Evolutionary conservation across 1,284 basidiomycete species (phyloP).

Genomic region (Puccinia coronata): DNA sequence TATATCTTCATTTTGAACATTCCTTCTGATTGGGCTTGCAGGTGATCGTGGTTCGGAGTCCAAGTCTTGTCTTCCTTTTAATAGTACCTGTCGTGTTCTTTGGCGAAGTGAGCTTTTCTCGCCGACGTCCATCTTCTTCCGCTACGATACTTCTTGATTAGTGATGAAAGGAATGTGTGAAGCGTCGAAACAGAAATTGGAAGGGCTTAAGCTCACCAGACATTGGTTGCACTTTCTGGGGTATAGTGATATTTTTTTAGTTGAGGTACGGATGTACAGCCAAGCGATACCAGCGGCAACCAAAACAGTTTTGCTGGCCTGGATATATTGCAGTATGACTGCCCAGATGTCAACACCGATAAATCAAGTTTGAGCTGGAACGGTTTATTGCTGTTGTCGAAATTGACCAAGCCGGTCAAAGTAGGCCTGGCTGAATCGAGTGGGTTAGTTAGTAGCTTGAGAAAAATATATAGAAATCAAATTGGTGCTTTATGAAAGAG

Average conservation of each 20-base stretch:
- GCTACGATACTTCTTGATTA: not conserved
- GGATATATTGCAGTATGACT: not conserved
- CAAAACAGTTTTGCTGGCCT: not conserved
- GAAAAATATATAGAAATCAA: too few relatives aligned
- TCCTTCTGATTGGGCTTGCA: not conserved
- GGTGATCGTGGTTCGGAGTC: not conserved
- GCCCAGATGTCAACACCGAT: not conserved
- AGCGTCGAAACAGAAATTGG: not conserved
- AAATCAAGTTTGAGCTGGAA: not conserved
- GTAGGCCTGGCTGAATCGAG: too few relatives aligned
- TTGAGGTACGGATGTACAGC: not conserved
- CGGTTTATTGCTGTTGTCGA: not conserved
- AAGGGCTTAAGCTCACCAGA: not conserved
- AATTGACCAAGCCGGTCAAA: not conserved
- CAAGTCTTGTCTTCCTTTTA: conserved; percentile 12
- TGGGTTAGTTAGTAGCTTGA: too few relatives aligned
- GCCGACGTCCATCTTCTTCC: conserved; percentile 3
- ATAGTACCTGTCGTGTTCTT: conserved; percentile 10
- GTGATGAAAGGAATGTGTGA: not conserved
- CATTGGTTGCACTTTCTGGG: conserved; percentile 14
- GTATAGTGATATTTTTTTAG: not conserved
- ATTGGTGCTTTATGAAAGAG: too few relatives aligned
- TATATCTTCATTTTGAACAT: not conserved
- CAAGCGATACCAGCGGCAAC: not conserved
- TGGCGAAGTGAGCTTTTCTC: conserved; percentile 12